These are phyloP conservation scores for Barnettozyma botsteinii DNA, from an alignment of 805 yeast species.

Conservation along the genomic window DNA sequence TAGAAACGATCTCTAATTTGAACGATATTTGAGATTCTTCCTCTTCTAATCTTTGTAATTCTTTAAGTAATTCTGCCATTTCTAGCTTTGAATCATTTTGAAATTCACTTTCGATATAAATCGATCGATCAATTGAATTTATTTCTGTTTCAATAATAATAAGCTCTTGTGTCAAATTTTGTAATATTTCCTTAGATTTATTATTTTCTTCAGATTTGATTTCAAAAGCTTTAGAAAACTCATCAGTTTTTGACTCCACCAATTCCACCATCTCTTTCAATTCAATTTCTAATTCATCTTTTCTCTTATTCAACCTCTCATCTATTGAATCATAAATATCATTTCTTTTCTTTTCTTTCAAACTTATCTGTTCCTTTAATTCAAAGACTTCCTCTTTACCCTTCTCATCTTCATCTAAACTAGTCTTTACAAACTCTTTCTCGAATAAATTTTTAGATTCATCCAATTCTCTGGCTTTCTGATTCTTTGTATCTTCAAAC, in stretches of 20 bases:
- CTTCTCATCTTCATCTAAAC: constrained; percentile 2
- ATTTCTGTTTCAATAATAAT: constrained; percentile 3
- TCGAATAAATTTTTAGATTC: constrained; percentile 25
- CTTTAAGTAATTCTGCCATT: constrained; percentile 8
- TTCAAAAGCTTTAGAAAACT: constrained; percentile 11
- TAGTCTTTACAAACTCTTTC: constrained; percentile 28
- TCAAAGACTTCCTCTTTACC: neutral
- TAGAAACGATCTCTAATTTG: constrained; percentile 21
- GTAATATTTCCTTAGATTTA: constrained; percentile 17
- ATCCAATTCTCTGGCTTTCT: constrained; percentile 27
- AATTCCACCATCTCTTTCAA: neutral
- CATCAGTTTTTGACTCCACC: constrained; percentile 14
- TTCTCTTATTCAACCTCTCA: neutral
- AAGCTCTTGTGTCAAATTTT: constrained; percentile 12
- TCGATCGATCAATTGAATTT: neutral
- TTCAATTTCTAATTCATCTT: constrained; percentile 1
- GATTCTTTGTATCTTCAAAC: constrained; percentile 28
- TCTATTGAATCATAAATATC: neutral
- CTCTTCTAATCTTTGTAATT: constrained; percentile 20
- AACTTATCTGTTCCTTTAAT: neutral
- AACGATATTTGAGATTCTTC: constrained; percentile 19
- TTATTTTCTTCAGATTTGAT: constrained; percentile 18
- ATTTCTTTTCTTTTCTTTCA: neutral
- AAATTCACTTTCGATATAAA: constrained; percentile 1
- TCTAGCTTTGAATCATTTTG: neutral